Evolutionary conservation across 345 rosid genomes (phyloP), one percentile per base, ranked within the genome.

Genomic region (Leavenworthia alabamica): DNA sequence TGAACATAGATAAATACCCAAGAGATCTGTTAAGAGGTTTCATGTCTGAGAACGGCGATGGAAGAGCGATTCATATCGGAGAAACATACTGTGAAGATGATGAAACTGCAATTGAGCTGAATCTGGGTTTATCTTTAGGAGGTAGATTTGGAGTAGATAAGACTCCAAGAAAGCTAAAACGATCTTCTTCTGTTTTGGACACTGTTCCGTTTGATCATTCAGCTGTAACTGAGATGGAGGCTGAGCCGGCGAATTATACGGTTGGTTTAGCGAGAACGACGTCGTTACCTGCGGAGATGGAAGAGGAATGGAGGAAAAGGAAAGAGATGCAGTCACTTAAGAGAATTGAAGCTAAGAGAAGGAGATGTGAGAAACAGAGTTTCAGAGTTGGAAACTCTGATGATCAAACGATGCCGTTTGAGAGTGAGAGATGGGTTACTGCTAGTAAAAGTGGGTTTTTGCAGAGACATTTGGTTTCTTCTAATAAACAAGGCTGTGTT

Each of bases 271-370:
- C 60, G 37, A 83, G 97, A 80, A 66, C 96, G 31, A 78, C 95
- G 54, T 90, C 99, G 57, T 76, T 90, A 53, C 96, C 97, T 0
- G 71, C 92, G 2, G 97, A 81, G 87, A 81, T 90, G 6, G 96
- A 87, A 58, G 99, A 87, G 53, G 97, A 84, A 58, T 86, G 90
- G 97, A 80, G 84, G 84, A 90, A 85, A 81, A 82, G 97, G 49
- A 87, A 84, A 79, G 90, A 83, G 70, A 66, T 86, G 82, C 96
- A 87, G 81, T 80, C 79, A 16, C 42, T 82, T 41, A 78, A 95
- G 74, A 82, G 96, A 52, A 79, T 87, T 96, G 95, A 80, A 53
- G 96, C 96, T 35, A 90, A 90, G 75, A 79, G 86, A 64, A 79
- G 95, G 68, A 75, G 95, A 62, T 80, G 75, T 26, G 95, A 88